Evolutionary conservation across 805 yeast genomes (phyloP).

Genomic region (Pichia cephalocereana): DNA sequence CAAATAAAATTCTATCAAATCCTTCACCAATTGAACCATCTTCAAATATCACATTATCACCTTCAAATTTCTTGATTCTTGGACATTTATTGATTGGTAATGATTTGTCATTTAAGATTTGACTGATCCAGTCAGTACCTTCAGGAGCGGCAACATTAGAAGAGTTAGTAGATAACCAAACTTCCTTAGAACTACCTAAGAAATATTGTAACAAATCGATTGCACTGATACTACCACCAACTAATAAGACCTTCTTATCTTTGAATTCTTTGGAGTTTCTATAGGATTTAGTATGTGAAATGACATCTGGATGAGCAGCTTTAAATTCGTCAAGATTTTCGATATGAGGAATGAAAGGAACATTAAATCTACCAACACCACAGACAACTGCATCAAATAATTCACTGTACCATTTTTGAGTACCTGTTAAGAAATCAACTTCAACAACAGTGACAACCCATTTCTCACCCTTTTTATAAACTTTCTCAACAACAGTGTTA

Average conservation of each 20-base stretch:
- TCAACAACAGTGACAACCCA: constrained; percentile 26
- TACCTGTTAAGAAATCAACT: constrained; percentile 32
- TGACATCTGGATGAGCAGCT: constrained; percentile 23
- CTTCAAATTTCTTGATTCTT: constrained; percentile 18
- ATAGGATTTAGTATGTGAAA: constrained; percentile 20
- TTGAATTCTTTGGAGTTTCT: constrained; percentile 21
- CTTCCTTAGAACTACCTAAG: constrained; percentile 15
- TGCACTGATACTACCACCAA: constrained; percentile 51
- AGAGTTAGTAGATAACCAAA: constrained; percentile 2
- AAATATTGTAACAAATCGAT: constrained; percentile 45
- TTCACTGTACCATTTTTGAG: constrained; percentile 32
- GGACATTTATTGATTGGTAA: constrained; percentile 26
- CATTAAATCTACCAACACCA: constrained; percentile 32
- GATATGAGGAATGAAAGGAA: constrained; percentile 32
- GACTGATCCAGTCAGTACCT: constrained; percentile 26
- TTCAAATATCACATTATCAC: constrained; percentile 22
- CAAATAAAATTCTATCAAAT: constrained; percentile 34
- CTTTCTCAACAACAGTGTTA: constrained; percentile 27
- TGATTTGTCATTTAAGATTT: constrained; percentile 26
- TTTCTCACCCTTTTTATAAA: constrained; percentile 17
- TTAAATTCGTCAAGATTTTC: constrained; percentile 27
- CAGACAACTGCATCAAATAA: constrained; percentile 33
- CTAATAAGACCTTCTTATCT: constrained; percentile 23
- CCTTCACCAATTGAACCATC: constrained; percentile 24
- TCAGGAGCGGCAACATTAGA: constrained; percentile 18